Evolutionary conservation across 2,329 filamentous ascomycete genomes (phyloP).

Genomic region (Microsporum canis): DNA sequence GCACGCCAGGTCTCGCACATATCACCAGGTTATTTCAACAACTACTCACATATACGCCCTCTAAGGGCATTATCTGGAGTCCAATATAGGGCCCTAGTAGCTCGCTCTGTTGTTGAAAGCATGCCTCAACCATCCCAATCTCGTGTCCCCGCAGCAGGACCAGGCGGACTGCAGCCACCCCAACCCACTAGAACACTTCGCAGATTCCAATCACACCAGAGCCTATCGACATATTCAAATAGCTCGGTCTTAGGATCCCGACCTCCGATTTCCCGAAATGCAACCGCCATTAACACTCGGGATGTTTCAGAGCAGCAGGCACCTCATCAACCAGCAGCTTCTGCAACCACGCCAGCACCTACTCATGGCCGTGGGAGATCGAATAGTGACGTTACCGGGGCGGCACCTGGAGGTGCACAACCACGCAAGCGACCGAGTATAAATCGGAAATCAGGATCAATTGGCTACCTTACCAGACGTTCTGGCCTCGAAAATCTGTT

Average conservation of each 20-base stretch:
- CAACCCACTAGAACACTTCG: conserved; percentile 57
- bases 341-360: conserved; percentile 15
- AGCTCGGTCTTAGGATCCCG: conserved; percentile 50
- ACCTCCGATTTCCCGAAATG: conserved; percentile 36
- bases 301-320: conserved; percentile 7
- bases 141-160: background rate
- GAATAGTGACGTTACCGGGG: conserved; percentile 54
- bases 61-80: background rate
- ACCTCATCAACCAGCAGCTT: conserved; percentile 18
- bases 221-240: conserved; percentile 42
- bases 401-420: conserved; percentile 18
- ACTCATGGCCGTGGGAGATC: conserved; percentile 48
- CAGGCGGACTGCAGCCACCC: conserved; percentile 26
- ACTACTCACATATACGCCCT: background rate
- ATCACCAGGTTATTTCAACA: background rate
- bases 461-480: conserved; percentile 36
- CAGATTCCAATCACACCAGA: conserved; percentile 63
- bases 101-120: background rate
- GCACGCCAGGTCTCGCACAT: background rate
- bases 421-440: conserved; percentile 17
- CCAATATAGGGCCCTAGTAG: background rate
- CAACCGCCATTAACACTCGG: conserved; percentile 17
- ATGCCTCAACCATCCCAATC: conserved; percentile 9
- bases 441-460: conserved; percentile 34
- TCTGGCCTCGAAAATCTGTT: conserved; percentile 60